A percentile compares a stretch with the other conserved stretches of the same genome.
These are phyloP conservation scores for Coemansia guatemalensis DNA, from an alignment of 192 early-diverging fungal species.

Conservation along the genomic window DNA sequence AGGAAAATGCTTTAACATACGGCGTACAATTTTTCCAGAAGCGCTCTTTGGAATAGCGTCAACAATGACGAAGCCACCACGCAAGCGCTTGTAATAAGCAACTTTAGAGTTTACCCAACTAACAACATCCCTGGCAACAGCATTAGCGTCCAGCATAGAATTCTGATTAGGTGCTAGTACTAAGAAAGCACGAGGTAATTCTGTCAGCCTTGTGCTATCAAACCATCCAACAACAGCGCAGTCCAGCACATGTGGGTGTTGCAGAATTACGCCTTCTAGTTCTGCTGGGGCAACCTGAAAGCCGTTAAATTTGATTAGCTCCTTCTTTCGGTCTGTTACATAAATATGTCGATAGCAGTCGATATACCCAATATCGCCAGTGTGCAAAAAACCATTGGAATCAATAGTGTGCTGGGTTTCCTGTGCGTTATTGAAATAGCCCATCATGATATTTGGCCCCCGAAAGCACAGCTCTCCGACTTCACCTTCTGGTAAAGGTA, in stretches of 20 bases:
- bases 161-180: constrained; percentile 10
- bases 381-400: constrained; percentile 76
- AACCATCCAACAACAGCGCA: constrained; percentile 65
- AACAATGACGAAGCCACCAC: constrained; percentile 29
- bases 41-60: constrained; percentile 37
- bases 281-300: constrained; percentile 81
- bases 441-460: constrained; percentile 84
- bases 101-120: constrained; percentile 28
- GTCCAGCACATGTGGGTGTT: constrained; percentile 65
- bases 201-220: constrained; percentile 57
- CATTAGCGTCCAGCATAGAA: not conserved
- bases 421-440: constrained; percentile 75
- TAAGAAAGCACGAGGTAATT: constrained; percentile 35
- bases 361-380: constrained; percentile 74
- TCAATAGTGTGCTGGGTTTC: constrained; percentile 70
- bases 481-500: constrained; percentile 29
- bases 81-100: constrained; percentile 44
- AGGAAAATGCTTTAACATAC: constrained; percentile 18
- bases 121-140: constrained; percentile 5
- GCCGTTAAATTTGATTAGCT: constrained; percentile 91
- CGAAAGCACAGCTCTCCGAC: constrained; percentile 82
- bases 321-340: constrained; percentile 76
- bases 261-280: constrained; percentile 70
- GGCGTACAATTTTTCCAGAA: constrained; percentile 47
- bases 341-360: constrained; percentile 60